Conservation (phyloP, 2,329 filamentous ascomycete genomes). For the Fusarium sp. region DNA sequence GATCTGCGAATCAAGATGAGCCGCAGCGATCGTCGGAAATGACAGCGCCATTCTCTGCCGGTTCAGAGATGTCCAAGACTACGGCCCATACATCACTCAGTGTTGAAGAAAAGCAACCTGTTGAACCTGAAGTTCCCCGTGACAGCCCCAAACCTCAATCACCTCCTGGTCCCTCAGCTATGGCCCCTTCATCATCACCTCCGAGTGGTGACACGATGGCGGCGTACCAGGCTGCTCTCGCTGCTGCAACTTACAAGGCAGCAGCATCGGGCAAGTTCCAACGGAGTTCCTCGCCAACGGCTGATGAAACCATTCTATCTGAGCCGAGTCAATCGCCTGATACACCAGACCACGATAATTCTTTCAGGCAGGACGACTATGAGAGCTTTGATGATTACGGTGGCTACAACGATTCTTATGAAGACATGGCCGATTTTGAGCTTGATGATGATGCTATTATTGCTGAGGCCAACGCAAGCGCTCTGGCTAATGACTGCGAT, state of each 20-base stretch:
- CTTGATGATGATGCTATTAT: constrained; percentile 91
- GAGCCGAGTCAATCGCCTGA: constrained; percentile 24
- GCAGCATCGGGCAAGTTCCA: constrained; percentile 81
- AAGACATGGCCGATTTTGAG: constrained; percentile 74
- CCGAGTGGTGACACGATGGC: constrained; percentile 54
- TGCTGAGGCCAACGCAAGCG: constrained; percentile 93
- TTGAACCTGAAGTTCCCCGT: constrained; percentile 12
- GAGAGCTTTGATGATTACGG: constrained; percentile 48
- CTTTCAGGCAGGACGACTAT: constrained; percentile 58
- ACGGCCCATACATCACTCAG: constrained; percentile 66
- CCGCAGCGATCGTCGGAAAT: constrained; percentile 61
- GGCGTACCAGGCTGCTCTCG: constrained; percentile 86
- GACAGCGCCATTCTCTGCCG: constrained; percentile 58
- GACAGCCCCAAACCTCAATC: constrained; percentile 15
- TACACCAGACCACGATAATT: constrained; percentile 16
- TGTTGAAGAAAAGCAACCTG: constrained; percentile 39
- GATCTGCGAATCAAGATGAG: constrained; percentile 45
- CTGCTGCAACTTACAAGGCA: constrained; percentile 82
- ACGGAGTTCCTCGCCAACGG: constrained; percentile 63
- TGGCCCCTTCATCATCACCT: constrained; percentile 14
- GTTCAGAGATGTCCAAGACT: constrained; percentile 59
- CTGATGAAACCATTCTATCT: constrained; percentile 37
- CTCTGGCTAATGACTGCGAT: constrained; percentile 89
- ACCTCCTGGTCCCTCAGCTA: constrained; percentile 16
- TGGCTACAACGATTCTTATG: constrained; percentile 66